Base-by-base conservation (phyloP, 768 basidiomycete species). In the Termitomyces sp. region DNA sequence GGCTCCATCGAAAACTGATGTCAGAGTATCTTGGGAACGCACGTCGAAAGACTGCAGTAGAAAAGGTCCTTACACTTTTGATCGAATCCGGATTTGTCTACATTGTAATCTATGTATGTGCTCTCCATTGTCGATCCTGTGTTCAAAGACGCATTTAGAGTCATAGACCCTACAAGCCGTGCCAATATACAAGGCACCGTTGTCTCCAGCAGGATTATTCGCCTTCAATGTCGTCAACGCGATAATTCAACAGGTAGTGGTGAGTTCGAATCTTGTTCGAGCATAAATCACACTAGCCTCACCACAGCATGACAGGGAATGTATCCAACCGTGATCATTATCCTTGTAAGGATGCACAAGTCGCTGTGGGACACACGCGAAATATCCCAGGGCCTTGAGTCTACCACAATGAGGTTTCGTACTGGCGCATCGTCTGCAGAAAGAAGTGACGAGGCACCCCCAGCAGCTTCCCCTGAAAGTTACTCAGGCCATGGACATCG, bases 21-120 rank as follows among this genome's bases (percentile, higher is more conserved):
- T 62, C 62, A 1, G 41, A 56, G 46, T 67, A 62, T 46, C 60
- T 69, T 35, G 68, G 66, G 13, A 52, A 62, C n/a, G 64, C 67
- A n/a, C 64, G 61, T 22, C 58, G 63, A 50, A 64, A 55, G 53
- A 68, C 67, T 9, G 67, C 65, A 38, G 68, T 65, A 20, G 70
- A 70, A 54, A 69, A 66, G 53, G 53, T 70, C 20, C 54, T 70
- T 44, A 66, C 62, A 4, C 61, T 70, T 20, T 48, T 70, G n/a
- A 57, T 70, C 10, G 70, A 71, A 53, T 70, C 70, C 3, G 70
- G 69, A 5, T 63, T 63, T 7, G 46, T 68, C 20, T 71, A 70
- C 49, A 55, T 71, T 35, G 62, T 63, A 57, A 30, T 70, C 55
- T 71, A 70, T 47, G 70, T 69, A 28, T 28, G 67, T 56, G 28